A percentile compares a stretch with the other conserved stretches of the same genome.
phyloP scores from a whole-genome alignment of 2,329 filamentous ascomycete genomes.

The Aulographum hederae region DNA sequence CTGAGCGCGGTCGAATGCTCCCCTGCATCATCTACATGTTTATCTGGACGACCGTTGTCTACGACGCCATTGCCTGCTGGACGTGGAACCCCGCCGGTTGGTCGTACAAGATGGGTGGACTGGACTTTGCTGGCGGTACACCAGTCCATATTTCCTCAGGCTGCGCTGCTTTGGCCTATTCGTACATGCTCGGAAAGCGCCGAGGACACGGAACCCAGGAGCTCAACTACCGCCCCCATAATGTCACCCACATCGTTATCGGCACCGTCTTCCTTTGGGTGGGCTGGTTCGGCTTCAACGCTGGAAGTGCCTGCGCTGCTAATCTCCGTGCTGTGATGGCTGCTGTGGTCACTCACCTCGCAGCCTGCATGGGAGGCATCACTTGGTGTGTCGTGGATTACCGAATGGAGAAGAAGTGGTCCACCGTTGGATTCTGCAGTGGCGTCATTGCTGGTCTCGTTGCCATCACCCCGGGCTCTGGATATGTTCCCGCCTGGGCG shows the following conservation, averaged over 20 bases:
- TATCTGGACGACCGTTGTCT: constrained; percentile 75
- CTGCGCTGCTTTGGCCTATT: constrained; percentile 70
- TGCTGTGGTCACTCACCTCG: constrained; percentile 67
- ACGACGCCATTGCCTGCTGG: constrained; percentile 89
- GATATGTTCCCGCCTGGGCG: constrained; percentile 71
- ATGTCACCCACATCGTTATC: constrained; percentile 81
- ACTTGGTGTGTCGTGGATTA: constrained; percentile 86
- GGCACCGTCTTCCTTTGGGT: constrained; percentile 91
- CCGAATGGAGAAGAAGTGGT: constrained; percentile 78
- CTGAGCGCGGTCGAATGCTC: constrained; percentile 74
- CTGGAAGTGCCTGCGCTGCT: constrained; percentile 61
- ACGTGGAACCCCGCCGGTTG: constrained; percentile 78
- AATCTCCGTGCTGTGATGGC: constrained; percentile 79
- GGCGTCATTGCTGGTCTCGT: constrained; percentile 78
- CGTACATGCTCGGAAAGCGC: constrained; percentile 76
- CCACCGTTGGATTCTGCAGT: constrained; percentile 82
- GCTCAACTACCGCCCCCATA: constrained; percentile 82
- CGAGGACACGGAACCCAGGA: constrained; percentile 72
- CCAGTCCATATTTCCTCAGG: constrained; percentile 81
- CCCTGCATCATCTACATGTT: constrained; percentile 88
- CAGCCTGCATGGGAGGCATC: constrained; percentile 67
- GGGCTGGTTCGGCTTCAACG: constrained; percentile 92
- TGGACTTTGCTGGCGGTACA: constrained; percentile 81
- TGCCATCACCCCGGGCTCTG: constrained; percentile 74
- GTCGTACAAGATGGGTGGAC: constrained; percentile 59